A percentile compares a stretch with the other conserved stretches of the same genome.
These are phyloP conservation scores for Diaporthe amygdali DNA, from an alignment of 2,329 filamentous ascomycete species.

Conservation along the genomic window DNA sequence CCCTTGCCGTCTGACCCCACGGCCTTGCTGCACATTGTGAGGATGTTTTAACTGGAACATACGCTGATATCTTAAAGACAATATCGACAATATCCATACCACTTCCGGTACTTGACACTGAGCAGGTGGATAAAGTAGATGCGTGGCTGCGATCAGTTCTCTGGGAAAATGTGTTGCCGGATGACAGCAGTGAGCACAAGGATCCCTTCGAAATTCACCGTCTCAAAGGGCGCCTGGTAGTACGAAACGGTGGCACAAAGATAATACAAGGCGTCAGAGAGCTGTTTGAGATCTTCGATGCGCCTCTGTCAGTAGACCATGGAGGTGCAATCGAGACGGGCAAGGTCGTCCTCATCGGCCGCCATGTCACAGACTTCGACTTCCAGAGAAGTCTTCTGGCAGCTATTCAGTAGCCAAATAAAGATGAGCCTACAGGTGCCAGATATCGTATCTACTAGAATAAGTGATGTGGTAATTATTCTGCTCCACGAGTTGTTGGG, in stretches of 20 bases:
- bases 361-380: constrained; percentile 55
- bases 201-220: constrained; percentile 80
- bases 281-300: constrained; percentile 88
- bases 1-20: too few relatives aligned
- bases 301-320: constrained; percentile 35
- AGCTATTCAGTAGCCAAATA: constrained; percentile 1
- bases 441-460: background rate
- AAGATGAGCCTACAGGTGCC: background rate
- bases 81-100: constrained; percentile 83
- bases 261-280: constrained; percentile 92
- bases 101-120: constrained; percentile 62
- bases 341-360: constrained; percentile 70
- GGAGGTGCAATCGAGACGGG: constrained; percentile 37
- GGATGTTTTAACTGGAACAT: background rate
- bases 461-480: too few relatives aligned
- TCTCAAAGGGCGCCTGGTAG: constrained; percentile 78
- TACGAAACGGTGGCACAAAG: constrained; percentile 69
- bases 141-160: constrained; percentile 81
- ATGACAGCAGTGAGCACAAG: constrained; percentile 37
- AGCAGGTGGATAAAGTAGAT: constrained; percentile 71
- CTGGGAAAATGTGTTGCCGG: constrained; percentile 76
- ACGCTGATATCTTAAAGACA: constrained; percentile 54
- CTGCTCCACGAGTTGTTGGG: background rate
- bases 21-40: background rate
- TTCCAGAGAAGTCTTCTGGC: constrained; percentile 50